Conservation (phyloP, 2,329 filamentous ascomycete species). For the Phyllosticta citrichinensis region DNA sequence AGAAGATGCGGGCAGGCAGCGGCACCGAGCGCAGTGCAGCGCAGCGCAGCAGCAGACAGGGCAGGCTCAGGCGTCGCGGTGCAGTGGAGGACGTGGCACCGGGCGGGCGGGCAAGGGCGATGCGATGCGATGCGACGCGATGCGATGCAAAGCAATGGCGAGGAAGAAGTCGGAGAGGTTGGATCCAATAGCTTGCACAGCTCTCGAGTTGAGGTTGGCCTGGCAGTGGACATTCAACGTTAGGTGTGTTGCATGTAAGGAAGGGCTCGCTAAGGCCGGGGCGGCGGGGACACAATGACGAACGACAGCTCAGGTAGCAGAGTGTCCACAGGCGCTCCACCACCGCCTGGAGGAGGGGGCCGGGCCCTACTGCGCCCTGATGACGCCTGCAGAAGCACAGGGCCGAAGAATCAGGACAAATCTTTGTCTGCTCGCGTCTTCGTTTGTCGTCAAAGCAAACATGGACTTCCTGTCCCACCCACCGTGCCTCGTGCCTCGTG, state of each 20-base stretch:
- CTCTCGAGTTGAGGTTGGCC: slow-evolving; percentile 1
- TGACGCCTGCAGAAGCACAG: background rate
- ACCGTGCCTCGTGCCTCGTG: too few species aligned
- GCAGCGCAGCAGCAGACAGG: background rate
- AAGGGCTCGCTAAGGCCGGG: slow-evolving; percentile 10
- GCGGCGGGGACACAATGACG: slow-evolving; percentile 11
- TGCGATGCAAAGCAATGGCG: slow-evolving; percentile 1
- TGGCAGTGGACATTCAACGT: slow-evolving; percentile 1
- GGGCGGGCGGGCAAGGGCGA: background rate
- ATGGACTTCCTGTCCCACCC: too few species aligned
- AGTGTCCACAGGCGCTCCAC: too few species aligned
- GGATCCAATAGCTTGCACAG: background rate
- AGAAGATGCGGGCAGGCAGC: slow-evolving; percentile 1
- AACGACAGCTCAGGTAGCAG: background rate
- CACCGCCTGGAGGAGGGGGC: background rate
- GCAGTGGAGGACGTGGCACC: background rate
- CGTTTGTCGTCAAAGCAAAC: too few species aligned
- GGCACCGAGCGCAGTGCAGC: background rate
- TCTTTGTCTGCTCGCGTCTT: background rate
- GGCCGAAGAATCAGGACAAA: background rate
- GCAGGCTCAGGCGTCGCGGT: background rate
- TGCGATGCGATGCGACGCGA: background rate
- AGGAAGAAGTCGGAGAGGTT: background rate
- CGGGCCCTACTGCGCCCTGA: background rate
- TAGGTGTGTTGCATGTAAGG: slow-evolving; percentile 10